Percentiles rank a stretch among this genome's conserved stretches.
These are phyloP conservation scores for Sextonia rubra DNA, from an alignment of 164 flowering plant species.

Conservation along the genomic window DNA sequence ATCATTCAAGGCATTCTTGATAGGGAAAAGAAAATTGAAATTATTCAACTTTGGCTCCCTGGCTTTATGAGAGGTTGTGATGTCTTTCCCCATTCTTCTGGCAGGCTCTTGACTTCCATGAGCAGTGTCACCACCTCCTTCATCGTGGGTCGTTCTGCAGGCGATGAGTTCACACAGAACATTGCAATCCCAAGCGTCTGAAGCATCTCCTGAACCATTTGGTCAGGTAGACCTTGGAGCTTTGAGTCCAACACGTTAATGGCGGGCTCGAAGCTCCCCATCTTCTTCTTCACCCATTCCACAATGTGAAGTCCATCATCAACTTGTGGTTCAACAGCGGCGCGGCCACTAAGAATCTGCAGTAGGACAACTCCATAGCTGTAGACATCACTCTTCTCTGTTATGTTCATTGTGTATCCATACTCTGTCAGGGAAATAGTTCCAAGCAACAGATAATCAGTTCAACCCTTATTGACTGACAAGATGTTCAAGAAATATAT, in stretches of 20 bases:
- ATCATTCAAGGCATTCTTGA: conserved; percentile 19
- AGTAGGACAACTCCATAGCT: conserved; percentile 92
- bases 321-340: conserved; percentile 58
- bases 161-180: conserved; percentile 89
- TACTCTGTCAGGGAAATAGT: conserved; percentile 54
- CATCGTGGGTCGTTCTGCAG: conserved; percentile 89
- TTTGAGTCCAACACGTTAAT: conserved; percentile 63
- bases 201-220: conserved; percentile 88
- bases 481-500: background rate
- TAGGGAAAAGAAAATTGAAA: conserved; percentile 6
- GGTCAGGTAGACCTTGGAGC: conserved; percentile 75
- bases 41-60: conserved; percentile 44
- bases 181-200: conserved; percentile 92
- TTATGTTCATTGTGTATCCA: conserved; percentile 94
- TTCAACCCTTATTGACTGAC: no score
- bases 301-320: conserved; percentile 88
- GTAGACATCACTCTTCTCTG: conserved; percentile 98
- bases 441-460: background rate
- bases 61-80: conserved; percentile 91
- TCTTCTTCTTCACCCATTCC: conserved; percentile 94
- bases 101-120: conserved; percentile 82
- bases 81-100: conserved; percentile 89
- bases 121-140: conserved; percentile 92
- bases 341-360: conserved; percentile 82
- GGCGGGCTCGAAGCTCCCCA: conserved; percentile 89